A percentile compares a stretch with the other conserved stretches of the same genome.
Conservation (phyloP, 495 filamentous ascomycete species). For the Opeltia flavorubescens region DNA sequence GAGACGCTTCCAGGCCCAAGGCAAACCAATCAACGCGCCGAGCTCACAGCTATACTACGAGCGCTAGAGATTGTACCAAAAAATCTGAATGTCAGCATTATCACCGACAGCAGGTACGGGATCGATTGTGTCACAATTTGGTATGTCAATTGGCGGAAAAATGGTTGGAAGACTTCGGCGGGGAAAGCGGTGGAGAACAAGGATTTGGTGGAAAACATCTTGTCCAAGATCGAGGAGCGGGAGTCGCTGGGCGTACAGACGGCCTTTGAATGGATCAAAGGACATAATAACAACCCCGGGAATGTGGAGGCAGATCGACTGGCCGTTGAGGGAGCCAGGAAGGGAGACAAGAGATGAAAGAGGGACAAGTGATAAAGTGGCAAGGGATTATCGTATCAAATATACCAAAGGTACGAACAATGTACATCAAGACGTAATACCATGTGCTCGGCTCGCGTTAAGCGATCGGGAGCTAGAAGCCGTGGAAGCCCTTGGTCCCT, state of each 20-base stretch:
- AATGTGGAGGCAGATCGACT: conserved; percentile 71
- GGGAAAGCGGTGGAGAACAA: conserved; percentile 68
- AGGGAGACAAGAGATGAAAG: conserved; percentile 17
- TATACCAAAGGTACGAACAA: too few species aligned
- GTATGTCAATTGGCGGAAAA: conserved; percentile 64
- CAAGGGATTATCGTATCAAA: too few species aligned
- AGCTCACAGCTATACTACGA: conserved; percentile 75
- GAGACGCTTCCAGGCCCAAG: conserved; percentile 57
- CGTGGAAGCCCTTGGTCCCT: too few species aligned
- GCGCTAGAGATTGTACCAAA: conserved; percentile 63
- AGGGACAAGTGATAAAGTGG: too few species aligned
- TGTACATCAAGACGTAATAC: too few species aligned
- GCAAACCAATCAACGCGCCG: conserved; percentile 92
- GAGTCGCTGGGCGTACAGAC: conserved; percentile 44
- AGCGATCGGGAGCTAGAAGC: too few species aligned
- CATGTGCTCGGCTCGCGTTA: too few species aligned
- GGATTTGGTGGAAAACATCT: conserved; percentile 64
- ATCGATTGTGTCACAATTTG: conserved; percentile 85
- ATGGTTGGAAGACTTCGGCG: conserved; percentile 60
- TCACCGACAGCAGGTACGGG: conserved; percentile 73
- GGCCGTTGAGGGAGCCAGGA: conserved; percentile 47
- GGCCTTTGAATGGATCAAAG: conserved; percentile 77
- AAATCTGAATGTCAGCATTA: conserved; percentile 50
- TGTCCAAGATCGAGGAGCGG: conserved; percentile 58
- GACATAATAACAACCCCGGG: conserved; percentile 51